phyloP scores from a whole-genome alignment of 2,329 filamentous ascomycete species.

The Penicillium expansum region DNA sequence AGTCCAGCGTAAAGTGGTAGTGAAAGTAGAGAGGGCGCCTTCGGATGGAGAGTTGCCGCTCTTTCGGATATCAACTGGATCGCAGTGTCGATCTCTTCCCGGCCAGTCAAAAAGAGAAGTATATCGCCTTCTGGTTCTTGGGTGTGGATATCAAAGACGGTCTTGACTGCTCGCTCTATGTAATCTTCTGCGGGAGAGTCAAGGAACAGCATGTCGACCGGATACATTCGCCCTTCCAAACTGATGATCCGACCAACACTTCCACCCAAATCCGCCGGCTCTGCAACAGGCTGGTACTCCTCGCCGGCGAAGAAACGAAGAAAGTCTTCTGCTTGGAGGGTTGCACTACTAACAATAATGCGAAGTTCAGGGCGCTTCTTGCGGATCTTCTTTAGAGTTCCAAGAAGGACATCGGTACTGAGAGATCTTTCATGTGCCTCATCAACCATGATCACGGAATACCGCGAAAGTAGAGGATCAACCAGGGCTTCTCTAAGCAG shows the following conservation, averaged over 20 bases:
- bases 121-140: constrained; percentile 82
- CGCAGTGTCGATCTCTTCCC: constrained; percentile 84
- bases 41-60: constrained; percentile 59
- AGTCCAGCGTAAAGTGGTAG: constrained; percentile 87
- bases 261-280: constrained; percentile 38
- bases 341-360: constrained; percentile 90
- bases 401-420: constrained; percentile 86
- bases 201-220: constrained; percentile 81
- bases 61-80: constrained; percentile 77
- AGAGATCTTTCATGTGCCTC: constrained; percentile 93
- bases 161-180: constrained; percentile 75
- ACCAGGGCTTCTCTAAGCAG: constrained; percentile 88
- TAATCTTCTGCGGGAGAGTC: constrained; percentile 80
- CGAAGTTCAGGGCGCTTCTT: constrained; percentile 76
- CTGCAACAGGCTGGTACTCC: constrained; percentile 36
- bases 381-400: constrained; percentile 84
- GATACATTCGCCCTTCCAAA: constrained; percentile 82
- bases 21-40: constrained; percentile 61
- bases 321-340: constrained; percentile 84
- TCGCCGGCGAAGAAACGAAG: constrained; percentile 68
- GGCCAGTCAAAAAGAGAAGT: constrained; percentile 84
- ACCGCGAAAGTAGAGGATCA: constrained; percentile 83
- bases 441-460: constrained; percentile 96
- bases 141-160: constrained; percentile 82
- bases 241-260: constrained; percentile 68